Conservation (phyloP, 176 grass and related monocot species). For the Saccharum officinarum region DNA sequence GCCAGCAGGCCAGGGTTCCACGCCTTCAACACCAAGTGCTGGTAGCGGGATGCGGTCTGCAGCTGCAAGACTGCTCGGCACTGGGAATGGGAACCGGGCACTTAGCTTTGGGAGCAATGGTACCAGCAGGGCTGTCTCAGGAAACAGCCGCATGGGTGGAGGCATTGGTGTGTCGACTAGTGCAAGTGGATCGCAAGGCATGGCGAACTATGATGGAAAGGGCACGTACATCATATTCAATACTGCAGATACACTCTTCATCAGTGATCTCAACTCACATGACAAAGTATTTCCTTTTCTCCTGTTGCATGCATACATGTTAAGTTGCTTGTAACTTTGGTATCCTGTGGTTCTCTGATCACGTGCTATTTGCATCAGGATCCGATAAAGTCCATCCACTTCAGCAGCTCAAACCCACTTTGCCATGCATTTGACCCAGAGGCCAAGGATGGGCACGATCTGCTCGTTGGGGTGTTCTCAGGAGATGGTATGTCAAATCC, state of each 20-base stretch:
- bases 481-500: slow-evolving; percentile 66
- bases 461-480: slow-evolving; percentile 74
- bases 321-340: slow-evolving; percentile 3
- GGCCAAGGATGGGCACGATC: slow-evolving; percentile 87
- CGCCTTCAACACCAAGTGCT: slow-evolving; percentile 63
- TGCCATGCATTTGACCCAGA: slow-evolving; percentile 96
- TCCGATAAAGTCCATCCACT: slow-evolving; percentile 89
- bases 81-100: slow-evolving; percentile 66
- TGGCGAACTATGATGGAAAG: slow-evolving; percentile 78
- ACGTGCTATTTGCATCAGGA: slow-evolving; percentile 48
- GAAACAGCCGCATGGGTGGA: slow-evolving; percentile 66
- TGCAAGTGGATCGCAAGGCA: slow-evolving; percentile 42
- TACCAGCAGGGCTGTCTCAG: slow-evolving; percentile 59
- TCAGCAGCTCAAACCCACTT: slow-evolving; percentile 74
- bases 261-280: slow-evolving; percentile 92
- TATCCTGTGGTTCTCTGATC: slow-evolving; percentile 23
- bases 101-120: slow-evolving; percentile 85
- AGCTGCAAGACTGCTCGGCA: slow-evolving; percentile 74
- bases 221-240: slow-evolving; percentile 91
- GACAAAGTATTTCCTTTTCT: slow-evolving; percentile 63
- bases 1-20: slow-evolving; percentile 57
- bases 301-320: slow-evolving; percentile 10
- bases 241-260: slow-evolving; percentile 69
- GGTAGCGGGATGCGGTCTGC: slow-evolving; percentile 79
- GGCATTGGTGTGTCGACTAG: slow-evolving; percentile 43